Base-by-base conservation (phyloP, 2,329 filamentous ascomycete genomes). In the Neofusicoccum sp. region DNA sequence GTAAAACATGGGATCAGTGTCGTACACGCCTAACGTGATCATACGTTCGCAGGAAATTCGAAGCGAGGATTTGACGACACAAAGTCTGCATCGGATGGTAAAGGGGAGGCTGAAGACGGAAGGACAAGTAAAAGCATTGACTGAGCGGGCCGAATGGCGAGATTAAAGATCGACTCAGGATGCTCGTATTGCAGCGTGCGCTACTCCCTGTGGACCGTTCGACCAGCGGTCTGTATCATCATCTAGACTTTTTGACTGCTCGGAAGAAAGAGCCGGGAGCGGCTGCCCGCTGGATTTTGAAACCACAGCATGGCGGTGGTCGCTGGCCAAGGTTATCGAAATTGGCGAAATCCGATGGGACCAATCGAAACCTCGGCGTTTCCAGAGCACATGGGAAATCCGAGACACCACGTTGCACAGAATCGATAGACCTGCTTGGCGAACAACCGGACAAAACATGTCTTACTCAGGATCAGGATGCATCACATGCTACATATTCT, bases 401-500 rank as follows among this genome's bases (percentile, higher is more conserved):
- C 51, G 38, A 56, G 51, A 56, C 38, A 12, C n/a, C 11, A 38
- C 20, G 36, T 31, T n/a, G 26, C 49, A 30, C 51, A 7, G 28
- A 24, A 38, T 5, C 26, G 26, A 20, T 16, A 16, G 51, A 24
- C 38, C 26, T 43, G 36, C 20, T 11, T 31, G 6, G 8, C 24
- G 24, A 31, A n/a, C n/a, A 28, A 31, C 41, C 4, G 16, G 34
- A 16, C 36, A 41, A 26, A 20, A 36, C 36, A 16, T 28, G 51
- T 56, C 51, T 56, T 56, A 56, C 26, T n/a, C n/a, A n/a, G n/a
- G n/a, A n/a, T 56, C 51, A 56, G 51, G 24, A 24, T 14, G 51
- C 26, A 31, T 43, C 36, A 56, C 16, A 26, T 33, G n/a, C 28
- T 41, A 38, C 36, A 20, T 34, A 41, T 3, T 43, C 38, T 31